phyloP scores from a whole-genome alignment of 2,329 filamentous ascomycete species.

The Colletotrichum kahawae region DNA sequence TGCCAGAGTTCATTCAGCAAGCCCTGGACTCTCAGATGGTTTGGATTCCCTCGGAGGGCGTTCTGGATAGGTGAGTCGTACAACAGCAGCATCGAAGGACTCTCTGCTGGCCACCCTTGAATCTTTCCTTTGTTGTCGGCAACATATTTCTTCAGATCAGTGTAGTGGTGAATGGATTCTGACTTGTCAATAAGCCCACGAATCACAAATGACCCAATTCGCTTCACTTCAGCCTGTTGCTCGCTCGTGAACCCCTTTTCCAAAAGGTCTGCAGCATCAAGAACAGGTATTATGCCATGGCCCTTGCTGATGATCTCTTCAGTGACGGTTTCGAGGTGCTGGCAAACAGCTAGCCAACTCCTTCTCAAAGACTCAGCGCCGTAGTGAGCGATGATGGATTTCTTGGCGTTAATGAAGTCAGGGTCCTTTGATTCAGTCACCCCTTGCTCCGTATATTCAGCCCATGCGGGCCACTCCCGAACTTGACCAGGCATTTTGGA shows the following conservation, averaged over 20 bases:
- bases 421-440: constrained; percentile 19
- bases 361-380: constrained; percentile 36
- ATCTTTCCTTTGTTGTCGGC: constrained; percentile 35
- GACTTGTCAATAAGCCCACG: constrained; percentile 24
- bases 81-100: constrained; percentile 42
- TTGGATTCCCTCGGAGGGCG: constrained; percentile 39
- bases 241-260: constrained; percentile 22
- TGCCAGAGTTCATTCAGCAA: constrained; percentile 44
- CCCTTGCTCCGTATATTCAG: constrained; percentile 23
- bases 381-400: constrained; percentile 38
- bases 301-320: constrained; percentile 38
- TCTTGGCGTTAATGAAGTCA: constrained; percentile 34
- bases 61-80: constrained; percentile 44
- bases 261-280: constrained; percentile 33
- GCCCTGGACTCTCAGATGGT: constrained; percentile 39
- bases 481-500: constrained; percentile 23
- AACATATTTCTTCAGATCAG: constrained; percentile 36
- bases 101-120: constrained; percentile 38
- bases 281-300: constrained; percentile 35
- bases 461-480: constrained; percentile 28
- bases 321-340: constrained; percentile 37
- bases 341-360: constrained; percentile 44
- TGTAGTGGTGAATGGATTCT: constrained; percentile 29
- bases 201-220: constrained; percentile 27
- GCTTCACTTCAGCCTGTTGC: constrained; percentile 31